Base-by-base conservation (phyloP, 2,329 filamentous ascomycete genomes). In the Phyllosticta citriasiana region DNA sequence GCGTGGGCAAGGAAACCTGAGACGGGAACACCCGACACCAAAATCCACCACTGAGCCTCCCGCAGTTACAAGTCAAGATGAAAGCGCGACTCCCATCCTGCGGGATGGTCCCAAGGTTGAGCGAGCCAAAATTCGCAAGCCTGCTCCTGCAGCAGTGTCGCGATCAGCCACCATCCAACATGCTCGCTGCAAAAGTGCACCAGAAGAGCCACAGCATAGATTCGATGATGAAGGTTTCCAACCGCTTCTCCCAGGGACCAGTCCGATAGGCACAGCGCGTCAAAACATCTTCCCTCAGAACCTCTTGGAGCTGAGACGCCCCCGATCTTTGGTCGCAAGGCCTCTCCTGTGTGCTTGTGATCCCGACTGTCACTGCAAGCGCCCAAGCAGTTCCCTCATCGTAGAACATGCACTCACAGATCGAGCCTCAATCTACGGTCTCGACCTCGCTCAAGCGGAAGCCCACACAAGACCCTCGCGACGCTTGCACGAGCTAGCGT, bases 301-400 rank as follows among this genome's bases (percentile, higher is more conserved):
- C 19, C 35, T 56, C 8, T 47, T 24, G 25, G 50, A 33, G 4
- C 52, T 61, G 1, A 54, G 55, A 27, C 30, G 26, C 14, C 47
- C 51, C 6, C 52, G 54, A 27, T 47, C 59, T 8, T 9, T 54
- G 8, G 40, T 51, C 2, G 59, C 55, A n/a, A 50, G 53, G 22
- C 47, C 19, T 6, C 22, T 7, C 22, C 35, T 19, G 24, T 61
- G 59, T 33, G 24, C 33, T 10, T 61, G 59, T 30, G 47, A 47
- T 9, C 24, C 26, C 5, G 30, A 61, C 25, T 61, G 59, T 22
- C 22, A 54, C 12, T 61, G 59, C 55, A 57, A 51, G 33, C 52
- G 59, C 30, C 59, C 59, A 22, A 47, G 27, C n/a, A 61, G 59
- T 51, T 61, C 59, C 22, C 27, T 61, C 14, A 27, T 57, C 25